These are phyloP conservation scores for Oxyria digyna DNA, from an alignment of 148 eudicot genomes.

Conservation along the genomic window DNA sequence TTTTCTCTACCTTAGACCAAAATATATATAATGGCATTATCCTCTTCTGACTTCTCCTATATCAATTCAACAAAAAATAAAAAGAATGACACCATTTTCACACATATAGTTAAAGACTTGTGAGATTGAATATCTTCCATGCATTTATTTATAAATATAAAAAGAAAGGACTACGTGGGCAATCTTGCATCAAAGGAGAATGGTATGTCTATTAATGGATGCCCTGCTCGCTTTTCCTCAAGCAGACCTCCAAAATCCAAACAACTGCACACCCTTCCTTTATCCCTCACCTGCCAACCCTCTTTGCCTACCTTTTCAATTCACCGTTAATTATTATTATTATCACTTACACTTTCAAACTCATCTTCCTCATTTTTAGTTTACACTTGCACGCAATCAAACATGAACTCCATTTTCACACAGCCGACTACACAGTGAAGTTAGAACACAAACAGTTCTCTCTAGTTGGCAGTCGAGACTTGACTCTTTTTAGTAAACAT, in stretches of 20 bases:
- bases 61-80: no score
- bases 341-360: background rate
- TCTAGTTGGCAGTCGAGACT: background rate
- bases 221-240: constrained; percentile 24
- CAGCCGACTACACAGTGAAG: background rate
- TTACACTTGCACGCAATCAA: background rate
- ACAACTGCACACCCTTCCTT: background rate
- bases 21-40: no score
- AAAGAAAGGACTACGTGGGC: background rate
- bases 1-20: no score
- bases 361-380: background rate
- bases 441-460: background rate
- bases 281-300: background rate
- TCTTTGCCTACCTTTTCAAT: background rate
- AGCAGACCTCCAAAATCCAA: constrained; percentile 11
- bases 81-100: no score
- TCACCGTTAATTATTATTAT: background rate
- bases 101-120: no score
- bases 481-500: no score
- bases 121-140: background rate
- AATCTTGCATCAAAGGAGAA: background rate
- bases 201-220: constrained; percentile 20
- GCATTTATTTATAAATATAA: background rate
- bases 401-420: background rate
- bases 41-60: no score